Base-by-base conservation (phyloP, 345 rosid species). In the Brassica napus region DNA sequence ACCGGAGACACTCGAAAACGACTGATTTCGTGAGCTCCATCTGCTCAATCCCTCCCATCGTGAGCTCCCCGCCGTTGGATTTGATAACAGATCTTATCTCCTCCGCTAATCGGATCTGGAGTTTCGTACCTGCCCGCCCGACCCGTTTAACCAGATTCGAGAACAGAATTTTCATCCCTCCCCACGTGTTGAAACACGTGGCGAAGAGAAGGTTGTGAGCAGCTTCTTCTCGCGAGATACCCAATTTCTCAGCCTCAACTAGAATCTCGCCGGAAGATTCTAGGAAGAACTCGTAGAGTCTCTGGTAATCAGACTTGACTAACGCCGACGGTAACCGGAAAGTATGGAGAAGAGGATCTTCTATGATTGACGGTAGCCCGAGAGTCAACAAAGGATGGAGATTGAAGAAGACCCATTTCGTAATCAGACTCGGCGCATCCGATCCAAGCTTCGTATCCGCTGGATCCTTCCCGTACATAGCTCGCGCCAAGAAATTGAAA, bases 121-220 rank as follows among this genome's bases (percentile, higher is more conserved):
- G 76, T 5, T 82, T 75, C 8, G 42, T 77, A 47, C 98, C 98
- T 8, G 87, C 91, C 3, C 87, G 90, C 3, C 92, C 97, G 68
- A 94, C 76, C 84, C 89, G 91, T 62, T 91, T 92, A 32, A 94
- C 61, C 39, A 86, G 6, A 79, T 55, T 90, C 8, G 97, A 90
- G 78, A 94, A 88, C 28, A 94, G 69, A 16, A 89, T 4, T 44
- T 81, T 92, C 85, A 94, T 83, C 14, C 98, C 98, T 4, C 97
- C 98, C 76, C 86, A 92, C 10, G 97, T 82, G 76, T 94, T 94
- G 68, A 94, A 94, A 82, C 98, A 94, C 18, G 97, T 89, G 76
- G 92, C 81, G 84, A 94, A 94, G 32, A 92, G 47, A 14, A 94
- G 79, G 69, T 94, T 94, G 79, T 94, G 97, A 76, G 89, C 81